Percentiles rank a stretch among this genome's conserved stretches.
phyloP scores from a whole-genome alignment of 805 yeast species.

The Groenewaldozyma salmanticensis region DNA sequence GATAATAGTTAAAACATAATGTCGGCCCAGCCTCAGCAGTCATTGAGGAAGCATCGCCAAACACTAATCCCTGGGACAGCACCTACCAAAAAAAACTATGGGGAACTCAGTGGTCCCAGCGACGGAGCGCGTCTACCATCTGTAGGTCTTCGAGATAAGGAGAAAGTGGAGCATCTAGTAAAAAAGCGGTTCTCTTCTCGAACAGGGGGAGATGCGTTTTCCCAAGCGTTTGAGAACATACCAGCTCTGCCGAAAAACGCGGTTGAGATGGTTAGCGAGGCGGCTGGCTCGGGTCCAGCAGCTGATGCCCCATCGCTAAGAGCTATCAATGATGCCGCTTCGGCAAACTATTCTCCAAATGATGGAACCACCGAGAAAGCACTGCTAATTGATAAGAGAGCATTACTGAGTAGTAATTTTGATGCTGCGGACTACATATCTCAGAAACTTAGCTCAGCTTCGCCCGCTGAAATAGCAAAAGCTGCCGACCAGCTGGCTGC shows the following conservation, averaged over 20 bases:
- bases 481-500: slow-evolving; percentile 47
- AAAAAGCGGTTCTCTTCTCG: slow-evolving; percentile 21
- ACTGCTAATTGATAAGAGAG: slow-evolving; percentile 3
- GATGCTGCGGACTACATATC: slow-evolving; percentile 42
- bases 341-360: background rate
- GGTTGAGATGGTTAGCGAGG: slow-evolving; percentile 39
- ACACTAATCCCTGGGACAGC: slow-evolving; percentile 14
- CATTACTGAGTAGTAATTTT: slow-evolving; percentile 23
- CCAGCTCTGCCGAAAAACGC: slow-evolving; percentile 79
- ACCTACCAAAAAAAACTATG: slow-evolving; percentile 8
- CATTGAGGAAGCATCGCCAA: slow-evolving; percentile 22
- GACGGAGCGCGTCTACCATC: slow-evolving; percentile 12
- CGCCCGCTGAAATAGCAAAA: slow-evolving; percentile 63
- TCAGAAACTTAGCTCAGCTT: slow-evolving; percentile 47
- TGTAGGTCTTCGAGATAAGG: slow-evolving; percentile 19
- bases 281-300: slow-evolving; percentile 1
- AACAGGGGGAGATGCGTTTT: slow-evolving; percentile 37
- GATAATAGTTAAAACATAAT: too few species aligned
- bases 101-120: slow-evolving; percentile 4
- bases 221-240: slow-evolving; percentile 67
- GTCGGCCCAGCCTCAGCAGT: slow-evolving; percentile 14
- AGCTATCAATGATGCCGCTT: background rate
- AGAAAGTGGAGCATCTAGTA: slow-evolving; percentile 20
- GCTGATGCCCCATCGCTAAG: background rate
- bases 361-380: background rate